phyloP scores from a whole-genome alignment of 2,329 filamentous ascomycete genomes.

The Aspergillus arachidicola region DNA sequence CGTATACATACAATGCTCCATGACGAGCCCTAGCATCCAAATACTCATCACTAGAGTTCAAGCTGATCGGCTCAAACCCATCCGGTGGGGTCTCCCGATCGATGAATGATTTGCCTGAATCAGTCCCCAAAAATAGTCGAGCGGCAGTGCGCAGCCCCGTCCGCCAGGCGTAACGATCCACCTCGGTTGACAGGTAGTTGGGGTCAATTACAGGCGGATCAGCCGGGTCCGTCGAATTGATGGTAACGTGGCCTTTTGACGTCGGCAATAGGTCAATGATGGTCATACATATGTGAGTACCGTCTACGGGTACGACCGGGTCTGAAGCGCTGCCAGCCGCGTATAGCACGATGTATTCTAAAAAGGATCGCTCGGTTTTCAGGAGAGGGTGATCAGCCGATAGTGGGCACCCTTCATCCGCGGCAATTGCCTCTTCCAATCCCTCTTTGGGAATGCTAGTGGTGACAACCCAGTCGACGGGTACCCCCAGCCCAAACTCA shows the following conservation, averaged over 20 bases:
- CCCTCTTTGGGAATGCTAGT: slow-evolving; percentile 8
- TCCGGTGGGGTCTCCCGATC: slow-evolving; percentile 9
- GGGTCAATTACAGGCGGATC: slow-evolving; percentile 11
- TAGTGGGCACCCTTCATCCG: background rate
- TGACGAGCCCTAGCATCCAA: slow-evolving; percentile 4
- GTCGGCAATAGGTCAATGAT: slow-evolving; percentile 12
- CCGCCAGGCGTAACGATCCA: slow-evolving; percentile 10
- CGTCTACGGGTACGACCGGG: slow-evolving; percentile 5
- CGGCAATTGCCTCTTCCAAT: background rate
- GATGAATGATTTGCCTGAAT: slow-evolving; percentile 4
- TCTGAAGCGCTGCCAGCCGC: background rate
- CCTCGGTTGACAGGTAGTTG: slow-evolving; percentile 16
- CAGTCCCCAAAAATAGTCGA: background rate
- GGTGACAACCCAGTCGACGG: slow-evolving; percentile 20
- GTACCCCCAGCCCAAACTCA: slow-evolving; percentile 8
- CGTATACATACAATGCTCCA: background rate
- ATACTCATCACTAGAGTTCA: background rate
- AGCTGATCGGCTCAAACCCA: background rate
- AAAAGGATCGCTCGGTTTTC: background rate
- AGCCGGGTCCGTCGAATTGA: background rate
- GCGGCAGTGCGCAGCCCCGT: slow-evolving; percentile 9
- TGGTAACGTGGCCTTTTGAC: slow-evolving; percentile 12
- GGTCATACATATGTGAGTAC: slow-evolving; percentile 13
- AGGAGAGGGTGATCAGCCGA: background rate
- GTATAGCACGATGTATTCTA: background rate